A percentile compares a stretch with the other conserved stretches of the same genome.
These are phyloP conservation scores for Naganishia cerealis DNA, from an alignment of 1,284 basidiomycete genomes.

Conservation along the genomic window DNA sequence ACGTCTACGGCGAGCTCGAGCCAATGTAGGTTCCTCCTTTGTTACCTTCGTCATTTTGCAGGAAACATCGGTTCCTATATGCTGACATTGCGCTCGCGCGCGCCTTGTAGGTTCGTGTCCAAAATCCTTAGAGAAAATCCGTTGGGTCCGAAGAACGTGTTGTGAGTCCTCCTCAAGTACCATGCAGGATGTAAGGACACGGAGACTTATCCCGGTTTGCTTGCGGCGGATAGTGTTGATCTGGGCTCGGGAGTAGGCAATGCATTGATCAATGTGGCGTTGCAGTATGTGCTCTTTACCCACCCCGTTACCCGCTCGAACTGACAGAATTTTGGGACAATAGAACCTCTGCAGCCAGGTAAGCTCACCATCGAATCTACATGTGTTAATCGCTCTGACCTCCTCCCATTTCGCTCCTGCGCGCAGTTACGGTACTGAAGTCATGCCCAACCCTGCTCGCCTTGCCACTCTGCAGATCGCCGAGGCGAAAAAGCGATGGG, in stretches of 20 bases:
- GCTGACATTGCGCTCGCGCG: background rate
- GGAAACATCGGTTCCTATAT: background rate
- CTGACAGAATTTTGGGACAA: conserved; percentile 2
- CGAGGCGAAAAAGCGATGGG: conserved; percentile 57
- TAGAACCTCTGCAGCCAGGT: conserved; percentile 19
- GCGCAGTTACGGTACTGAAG: conserved; percentile 58
- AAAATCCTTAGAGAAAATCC: conserved; percentile 50
- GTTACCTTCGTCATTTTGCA: background rate
- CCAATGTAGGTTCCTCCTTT: conserved; percentile 41
- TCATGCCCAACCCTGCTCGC: conserved; percentile 56
- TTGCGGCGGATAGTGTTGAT: conserved; percentile 55
- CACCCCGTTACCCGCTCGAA: conserved; percentile 41
- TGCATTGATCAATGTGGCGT: conserved; percentile 58
- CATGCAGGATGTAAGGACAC: background rate
- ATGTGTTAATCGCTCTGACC: background rate
- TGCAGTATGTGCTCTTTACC: conserved; percentile 55
- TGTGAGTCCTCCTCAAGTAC: conserved; percentile 39
- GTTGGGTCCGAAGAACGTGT: conserved; percentile 46
- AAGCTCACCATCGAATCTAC: background rate
- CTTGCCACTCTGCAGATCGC: conserved; percentile 56
- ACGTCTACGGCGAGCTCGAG: conserved; percentile 52
- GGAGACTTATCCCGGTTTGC: background rate
- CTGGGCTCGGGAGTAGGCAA: conserved; percentile 62
- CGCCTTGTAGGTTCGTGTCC: conserved; percentile 45
- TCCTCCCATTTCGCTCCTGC: background rate